These are phyloP conservation scores for Penicillium hordei DNA, from an alignment of 2,329 filamentous ascomycete species.

Conservation along the genomic window DNA sequence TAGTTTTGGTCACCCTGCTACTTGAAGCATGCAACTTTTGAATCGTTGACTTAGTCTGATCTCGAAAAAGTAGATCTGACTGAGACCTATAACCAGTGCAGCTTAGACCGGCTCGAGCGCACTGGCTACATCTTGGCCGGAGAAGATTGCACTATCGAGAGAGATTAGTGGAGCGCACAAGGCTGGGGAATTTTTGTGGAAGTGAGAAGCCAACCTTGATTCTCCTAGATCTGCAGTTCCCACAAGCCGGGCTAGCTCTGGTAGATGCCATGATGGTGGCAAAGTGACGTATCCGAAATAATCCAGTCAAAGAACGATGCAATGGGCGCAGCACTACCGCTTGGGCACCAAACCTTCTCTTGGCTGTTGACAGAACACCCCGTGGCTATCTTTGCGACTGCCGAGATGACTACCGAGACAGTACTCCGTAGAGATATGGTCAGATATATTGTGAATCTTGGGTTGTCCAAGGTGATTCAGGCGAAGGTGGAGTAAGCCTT, in stretches of 20 bases:
- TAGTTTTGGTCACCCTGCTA: no score
- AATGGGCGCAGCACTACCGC: background rate
- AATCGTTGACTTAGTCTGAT: slow-evolving; percentile 1
- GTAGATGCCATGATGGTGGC: background rate
- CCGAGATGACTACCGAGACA: background rate
- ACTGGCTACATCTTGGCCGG: slow-evolving; percentile 4
- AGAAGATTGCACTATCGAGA: slow-evolving; percentile 1
- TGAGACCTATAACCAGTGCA: slow-evolving; percentile 5
- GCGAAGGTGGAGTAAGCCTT: background rate
- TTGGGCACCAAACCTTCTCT: background rate
- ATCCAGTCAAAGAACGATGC: background rate
- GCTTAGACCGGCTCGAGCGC: slow-evolving; percentile 2
- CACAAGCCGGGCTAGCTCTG: slow-evolving; percentile 4
- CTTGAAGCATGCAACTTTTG: background rate
- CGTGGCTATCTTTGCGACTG: background rate
- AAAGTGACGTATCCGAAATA: background rate
- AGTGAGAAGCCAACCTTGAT: background rate
- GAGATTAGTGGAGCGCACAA: background rate
- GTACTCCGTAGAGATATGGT: no score
- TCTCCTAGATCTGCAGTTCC: slow-evolving; percentile 3
- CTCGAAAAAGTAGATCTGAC: slow-evolving; percentile 4
- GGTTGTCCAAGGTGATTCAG: background rate
- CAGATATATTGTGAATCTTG: background rate
- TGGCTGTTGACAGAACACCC: background rate
- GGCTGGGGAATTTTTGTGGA: no score